These are phyloP conservation scores for Marsdenia floribunda DNA, from an alignment of 257 asterid species.

Conservation along the genomic window DNA sequence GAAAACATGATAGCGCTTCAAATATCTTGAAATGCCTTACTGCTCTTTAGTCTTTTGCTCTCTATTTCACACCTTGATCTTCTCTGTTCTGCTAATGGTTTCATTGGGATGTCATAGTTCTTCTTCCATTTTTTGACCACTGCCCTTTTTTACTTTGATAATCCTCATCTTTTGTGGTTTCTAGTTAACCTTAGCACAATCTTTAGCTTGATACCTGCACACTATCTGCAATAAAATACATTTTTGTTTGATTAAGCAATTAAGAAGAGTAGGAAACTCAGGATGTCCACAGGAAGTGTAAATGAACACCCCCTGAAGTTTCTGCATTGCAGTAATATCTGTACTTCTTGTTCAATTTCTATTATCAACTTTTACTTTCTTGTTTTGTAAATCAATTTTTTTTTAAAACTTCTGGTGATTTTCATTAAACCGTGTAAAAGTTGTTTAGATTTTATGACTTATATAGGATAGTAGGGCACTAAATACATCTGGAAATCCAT, in stretches of 20 bases:
- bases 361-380: background rate
- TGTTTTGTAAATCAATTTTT: background rate
- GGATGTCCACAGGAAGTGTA: background rate
- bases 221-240: background rate
- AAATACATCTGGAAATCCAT: background rate
- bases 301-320: background rate
- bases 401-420: background rate
- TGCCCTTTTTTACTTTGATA: background rate
- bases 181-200: background rate
- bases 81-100: background rate
- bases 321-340: background rate
- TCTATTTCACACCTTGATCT: background rate
- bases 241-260: background rate
- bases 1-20: background rate
- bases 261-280: background rate
- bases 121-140: background rate
- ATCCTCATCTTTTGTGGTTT: background rate
- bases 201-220: background rate
- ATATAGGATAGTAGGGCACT: background rate
- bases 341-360: background rate
- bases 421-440: background rate
- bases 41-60: background rate
- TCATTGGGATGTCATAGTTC: background rate
- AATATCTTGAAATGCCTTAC: background rate
- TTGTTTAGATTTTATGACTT: background rate